A percentile compares a stretch with the other conserved stretches of the same genome.
These are phyloP conservation scores for Monosporascus sp. DNA, from an alignment of 2,329 filamentous ascomycete genomes.

Conservation along the genomic window DNA sequence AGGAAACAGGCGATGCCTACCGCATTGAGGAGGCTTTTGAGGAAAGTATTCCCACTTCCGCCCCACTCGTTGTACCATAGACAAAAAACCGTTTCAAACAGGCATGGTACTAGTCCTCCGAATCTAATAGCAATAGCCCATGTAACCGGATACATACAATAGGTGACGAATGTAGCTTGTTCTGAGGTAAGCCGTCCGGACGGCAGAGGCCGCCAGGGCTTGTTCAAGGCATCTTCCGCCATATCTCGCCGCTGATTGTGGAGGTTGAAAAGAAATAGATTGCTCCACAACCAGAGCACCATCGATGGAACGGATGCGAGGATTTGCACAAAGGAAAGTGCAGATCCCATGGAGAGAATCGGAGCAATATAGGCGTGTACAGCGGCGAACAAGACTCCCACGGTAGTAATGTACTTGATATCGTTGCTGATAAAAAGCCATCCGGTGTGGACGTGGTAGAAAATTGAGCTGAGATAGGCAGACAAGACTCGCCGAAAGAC, in stretches of 20 bases:
- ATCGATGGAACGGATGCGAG: constrained; percentile 1
- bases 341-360: constrained; percentile 3
- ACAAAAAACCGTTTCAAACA: constrained; percentile 3
- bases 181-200: constrained; percentile 3
- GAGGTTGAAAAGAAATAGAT: constrained; percentile 11
- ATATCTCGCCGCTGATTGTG: constrained; percentile 11
- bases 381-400: constrained; percentile 2
- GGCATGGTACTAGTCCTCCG: constrained; percentile 5
- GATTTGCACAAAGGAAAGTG: not conserved
- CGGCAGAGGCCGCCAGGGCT: constrained; percentile 13
- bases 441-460: constrained; percentile 2
- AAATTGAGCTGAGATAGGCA: no score
- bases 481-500: no score
- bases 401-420: not conserved
- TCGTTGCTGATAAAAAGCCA: constrained; percentile 6
- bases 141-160: constrained; percentile 3
- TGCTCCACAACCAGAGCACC: constrained; percentile 8
- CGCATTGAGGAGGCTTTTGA: constrained; percentile 9
- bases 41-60: not conserved
- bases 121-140: not conserved
- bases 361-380: constrained; percentile 5
- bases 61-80: constrained; percentile 10
- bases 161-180: constrained; percentile 5
- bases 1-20: constrained; percentile 8
- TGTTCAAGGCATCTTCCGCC: constrained; percentile 12